Conservation (phyloP, 225 moss, liverwort and hornwort species). For the Physcomitrium patens region DNA sequence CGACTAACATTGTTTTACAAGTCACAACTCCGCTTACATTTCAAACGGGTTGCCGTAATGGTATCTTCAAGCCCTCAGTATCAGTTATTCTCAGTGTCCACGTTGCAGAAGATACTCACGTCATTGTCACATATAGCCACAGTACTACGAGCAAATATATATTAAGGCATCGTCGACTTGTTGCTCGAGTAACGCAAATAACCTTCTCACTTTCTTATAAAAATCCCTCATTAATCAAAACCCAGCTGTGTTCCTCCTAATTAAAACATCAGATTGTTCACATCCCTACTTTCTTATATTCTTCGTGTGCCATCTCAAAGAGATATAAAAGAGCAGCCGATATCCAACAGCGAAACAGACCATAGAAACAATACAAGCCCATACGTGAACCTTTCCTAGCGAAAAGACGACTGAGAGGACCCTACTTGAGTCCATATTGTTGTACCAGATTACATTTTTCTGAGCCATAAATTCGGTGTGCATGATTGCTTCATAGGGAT, state of each 20-base stretch:
- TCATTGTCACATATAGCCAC: too few species aligned
- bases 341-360: slow-evolving; percentile 57
- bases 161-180: too few species aligned
- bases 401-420: slow-evolving; percentile 29
- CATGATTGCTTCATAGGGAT: slow-evolving; percentile 73
- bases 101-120: too few species aligned
- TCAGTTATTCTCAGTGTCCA: too few species aligned
- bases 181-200: background rate
- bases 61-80: too few species aligned
- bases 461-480: slow-evolving; percentile 59
- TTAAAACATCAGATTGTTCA: background rate
- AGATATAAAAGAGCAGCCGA: slow-evolving; percentile 70
- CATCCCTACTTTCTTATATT: slow-evolving; percentile 37
- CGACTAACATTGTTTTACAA: too few species aligned
- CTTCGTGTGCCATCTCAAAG: slow-evolving; percentile 69
- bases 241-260: background rate
- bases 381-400: slow-evolving; percentile 45
- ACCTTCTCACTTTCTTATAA: background rate
- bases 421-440: slow-evolving; percentile 36
- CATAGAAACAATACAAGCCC: slow-evolving; percentile 64
- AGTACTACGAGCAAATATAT: too few species aligned
- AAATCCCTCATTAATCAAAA: background rate
- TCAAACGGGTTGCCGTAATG: too few species aligned
- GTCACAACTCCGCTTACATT: too few species aligned
- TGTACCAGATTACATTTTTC: slow-evolving; percentile 55